Percentiles rank a stretch among this genome's conserved stretches.
Evolutionary conservation across 768 basidiomycete species (phyloP).

Genomic region (Gloeophyllum trabeum): DNA sequence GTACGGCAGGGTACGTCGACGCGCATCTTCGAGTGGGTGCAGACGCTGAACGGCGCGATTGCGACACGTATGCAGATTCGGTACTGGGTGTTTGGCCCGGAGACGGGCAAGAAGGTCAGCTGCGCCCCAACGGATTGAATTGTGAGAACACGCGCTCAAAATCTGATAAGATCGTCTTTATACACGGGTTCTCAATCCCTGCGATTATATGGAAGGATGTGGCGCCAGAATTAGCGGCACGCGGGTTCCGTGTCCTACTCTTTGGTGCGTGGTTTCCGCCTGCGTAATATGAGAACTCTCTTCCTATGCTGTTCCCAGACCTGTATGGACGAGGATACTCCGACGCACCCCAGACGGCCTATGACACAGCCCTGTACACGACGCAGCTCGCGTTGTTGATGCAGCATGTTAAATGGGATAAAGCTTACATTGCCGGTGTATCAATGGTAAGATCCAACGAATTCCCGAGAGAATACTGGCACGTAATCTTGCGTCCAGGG

Average conservation of each 20-base stretch:
- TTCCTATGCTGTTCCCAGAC: conserved; percentile 28
- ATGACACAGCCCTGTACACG: conserved; percentile 53
- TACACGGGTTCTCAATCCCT: conserved; percentile 71
- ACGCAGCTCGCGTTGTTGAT: conserved; percentile 77
- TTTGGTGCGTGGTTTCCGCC: conserved; percentile 38
- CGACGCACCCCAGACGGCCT: conserved; percentile 61
- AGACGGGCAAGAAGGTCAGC: conserved; percentile 51
- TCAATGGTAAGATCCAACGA: conserved; percentile 48
- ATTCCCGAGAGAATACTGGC: neutral
- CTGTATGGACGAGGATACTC: conserved; percentile 79
- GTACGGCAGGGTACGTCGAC: conserved; percentile 41
- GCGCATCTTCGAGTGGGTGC: neutral
- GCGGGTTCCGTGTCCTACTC: conserved; percentile 62
- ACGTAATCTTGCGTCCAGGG: conserved; percentile 34
- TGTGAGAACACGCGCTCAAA: neutral
- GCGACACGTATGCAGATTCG: conserved; percentile 33
- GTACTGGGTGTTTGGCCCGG: conserved; percentile 72
- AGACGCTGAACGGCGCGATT: neutral
- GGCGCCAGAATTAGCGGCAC: conserved; percentile 47
- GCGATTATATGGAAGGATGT: conserved; percentile 72
- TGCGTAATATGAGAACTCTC: too few relatives aligned
- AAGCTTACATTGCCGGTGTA: conserved; percentile 52
- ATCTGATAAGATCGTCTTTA: conserved; percentile 69
- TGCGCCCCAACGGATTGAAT: conserved; percentile 2
- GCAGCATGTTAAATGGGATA: conserved; percentile 67